These are phyloP conservation scores for Rhynchosporium graminicola DNA, from an alignment of 2,329 filamentous ascomycete species.

Conservation along the genomic window DNA sequence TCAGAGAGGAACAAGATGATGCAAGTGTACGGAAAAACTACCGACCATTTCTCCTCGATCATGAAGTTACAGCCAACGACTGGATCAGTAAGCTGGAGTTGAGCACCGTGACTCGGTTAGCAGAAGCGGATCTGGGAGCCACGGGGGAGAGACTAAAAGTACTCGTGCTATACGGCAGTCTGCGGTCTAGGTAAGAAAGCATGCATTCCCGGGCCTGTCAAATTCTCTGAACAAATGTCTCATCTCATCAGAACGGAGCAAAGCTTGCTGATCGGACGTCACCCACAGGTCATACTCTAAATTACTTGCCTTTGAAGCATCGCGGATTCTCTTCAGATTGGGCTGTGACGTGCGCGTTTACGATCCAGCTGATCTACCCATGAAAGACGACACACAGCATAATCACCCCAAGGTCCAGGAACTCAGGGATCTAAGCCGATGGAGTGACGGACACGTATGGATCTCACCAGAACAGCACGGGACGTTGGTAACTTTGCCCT, in stretches of 20 bases:
- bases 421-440: conserved; percentile 58
- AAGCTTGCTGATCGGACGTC: not conserved
- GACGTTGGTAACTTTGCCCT: not conserved
- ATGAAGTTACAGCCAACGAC: conserved; percentile 45
- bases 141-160: conserved; percentile 49
- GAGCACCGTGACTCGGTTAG: conserved; percentile 52
- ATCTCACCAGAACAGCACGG: conserved; percentile 67
- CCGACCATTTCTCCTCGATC: conserved; percentile 56
- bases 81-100: conserved; percentile 61
- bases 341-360: conserved; percentile 68
- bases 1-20: conserved; percentile 51
- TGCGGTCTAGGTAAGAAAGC: conserved; percentile 45
- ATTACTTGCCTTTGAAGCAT: conserved; percentile 60
- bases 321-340: conserved; percentile 61
- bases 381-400: conserved; percentile 64
- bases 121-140: conserved; percentile 47
- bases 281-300: conserved; percentile 55
- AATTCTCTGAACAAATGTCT: not conserved
- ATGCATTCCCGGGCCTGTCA: not conserved
- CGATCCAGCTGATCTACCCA: conserved; percentile 57
- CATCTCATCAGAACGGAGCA: not conserved
- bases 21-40: conserved; percentile 49
- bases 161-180: conserved; percentile 61
- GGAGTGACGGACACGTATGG: conserved; percentile 70
- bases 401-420: conserved; percentile 63